phyloP scores from a whole-genome alignment of 257 asterid species.

The Nicotiana otophora region DNA sequence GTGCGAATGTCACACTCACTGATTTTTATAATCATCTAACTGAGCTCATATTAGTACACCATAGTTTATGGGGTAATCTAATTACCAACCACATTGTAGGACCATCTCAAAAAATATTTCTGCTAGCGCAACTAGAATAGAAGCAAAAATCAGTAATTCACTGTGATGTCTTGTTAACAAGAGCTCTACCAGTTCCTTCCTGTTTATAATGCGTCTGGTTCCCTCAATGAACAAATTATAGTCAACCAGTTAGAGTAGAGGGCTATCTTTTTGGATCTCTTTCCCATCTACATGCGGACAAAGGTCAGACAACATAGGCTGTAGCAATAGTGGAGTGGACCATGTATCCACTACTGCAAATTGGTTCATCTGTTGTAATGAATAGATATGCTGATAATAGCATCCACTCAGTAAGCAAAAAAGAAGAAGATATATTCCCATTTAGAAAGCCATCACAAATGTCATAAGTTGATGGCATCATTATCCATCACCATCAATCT shows the following conservation, averaged over 20 bases:
- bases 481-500: slow-evolving; percentile 26
- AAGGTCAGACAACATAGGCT: neutral
- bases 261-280: neutral
- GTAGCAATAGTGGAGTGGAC: slow-evolving; percentile 7
- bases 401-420: slow-evolving; percentile 1
- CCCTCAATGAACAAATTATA: neutral
- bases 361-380: neutral
- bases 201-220: neutral
- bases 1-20: neutral
- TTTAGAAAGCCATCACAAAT: neutral
- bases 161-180: neutral
- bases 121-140: neutral
- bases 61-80: neutral
- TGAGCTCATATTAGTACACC: neutral
- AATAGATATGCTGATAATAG: slow-evolving; percentile 1
- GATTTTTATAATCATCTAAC: neutral
- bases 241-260: neutral
- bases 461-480: slow-evolving; percentile 18
- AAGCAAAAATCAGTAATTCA: neutral
- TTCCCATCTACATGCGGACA: neutral
- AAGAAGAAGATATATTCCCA: slow-evolving; percentile 4
- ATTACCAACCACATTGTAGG: neutral
- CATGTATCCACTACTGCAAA: slow-evolving; percentile 10
- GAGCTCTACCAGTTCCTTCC: neutral
- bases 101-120: neutral